Conservation (phyloP, 371 early-diverging fungal genomes). For the Phascolomyces articulosus region DNA sequence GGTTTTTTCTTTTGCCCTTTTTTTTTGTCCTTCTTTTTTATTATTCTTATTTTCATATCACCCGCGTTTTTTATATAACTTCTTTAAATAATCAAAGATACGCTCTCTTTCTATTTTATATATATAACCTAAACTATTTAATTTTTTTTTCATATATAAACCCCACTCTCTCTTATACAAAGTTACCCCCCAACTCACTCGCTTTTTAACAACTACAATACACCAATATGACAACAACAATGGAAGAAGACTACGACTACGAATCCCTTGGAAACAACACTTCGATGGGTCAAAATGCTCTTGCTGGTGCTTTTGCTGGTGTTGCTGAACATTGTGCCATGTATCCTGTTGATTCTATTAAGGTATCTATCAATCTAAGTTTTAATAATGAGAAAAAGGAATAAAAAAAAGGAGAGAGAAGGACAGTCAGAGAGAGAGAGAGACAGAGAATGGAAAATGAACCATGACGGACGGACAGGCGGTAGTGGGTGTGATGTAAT, state of each 20-base stretch:
- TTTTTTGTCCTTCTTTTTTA: not conserved
- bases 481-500: too few relatives aligned
- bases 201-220: too few relatives aligned
- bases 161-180: not conserved
- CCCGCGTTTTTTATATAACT: not conserved
- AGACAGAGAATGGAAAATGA: not conserved
- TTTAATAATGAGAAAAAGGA: too few relatives aligned
- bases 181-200: not conserved
- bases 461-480: too few relatives aligned
- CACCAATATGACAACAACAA: constrained; percentile 1
- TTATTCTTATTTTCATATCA: not conserved
- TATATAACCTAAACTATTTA: not conserved
- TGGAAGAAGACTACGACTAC: constrained; percentile 77
- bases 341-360: constrained; percentile 95
- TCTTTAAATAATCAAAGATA: not conserved
- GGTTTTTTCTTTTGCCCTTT: not conserved
- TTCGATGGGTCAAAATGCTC: constrained; percentile 75
- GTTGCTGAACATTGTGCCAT: constrained; percentile 95
- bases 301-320: constrained; percentile 96
- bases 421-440: not conserved
- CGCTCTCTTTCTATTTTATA: not conserved
- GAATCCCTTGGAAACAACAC: constrained; percentile 87
- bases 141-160: not conserved
- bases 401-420: too few relatives aligned
- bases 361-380: constrained; percentile 65